These are phyloP conservation scores for Porcisia deanei DNA, from an alignment of 208 protist species.

Conservation along the genomic window DNA sequence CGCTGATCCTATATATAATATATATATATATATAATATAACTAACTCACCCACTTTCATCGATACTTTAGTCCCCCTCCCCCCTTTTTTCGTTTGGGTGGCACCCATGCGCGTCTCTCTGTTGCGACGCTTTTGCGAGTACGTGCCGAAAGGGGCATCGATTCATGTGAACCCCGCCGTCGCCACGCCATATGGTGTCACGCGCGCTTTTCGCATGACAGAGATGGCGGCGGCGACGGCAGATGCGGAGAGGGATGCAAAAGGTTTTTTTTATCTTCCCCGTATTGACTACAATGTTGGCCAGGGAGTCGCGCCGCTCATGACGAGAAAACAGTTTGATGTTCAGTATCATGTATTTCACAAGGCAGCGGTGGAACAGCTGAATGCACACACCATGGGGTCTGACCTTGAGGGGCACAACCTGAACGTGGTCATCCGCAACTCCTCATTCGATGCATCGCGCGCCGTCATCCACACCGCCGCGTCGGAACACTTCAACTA, in stretches of 20 bases:
- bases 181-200: slow-evolving; percentile 45
- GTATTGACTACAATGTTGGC: slow-evolving; percentile 62
- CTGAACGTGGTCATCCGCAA: slow-evolving; percentile 80
- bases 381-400: slow-evolving; percentile 76
- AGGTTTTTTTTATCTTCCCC: slow-evolving; percentile 76
- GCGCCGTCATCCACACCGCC: slow-evolving; percentile 63
- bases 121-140: slow-evolving; percentile 53
- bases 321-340: slow-evolving; percentile 65
- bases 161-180: neutral
- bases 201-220: slow-evolving; percentile 58
- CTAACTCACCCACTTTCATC: too few relatives aligned
- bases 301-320: slow-evolving; percentile 69
- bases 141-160: slow-evolving; percentile 55
- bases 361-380: slow-evolving; percentile 73
- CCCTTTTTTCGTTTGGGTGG: too few relatives aligned
- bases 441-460: slow-evolving; percentile 80
- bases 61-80: too few relatives aligned
- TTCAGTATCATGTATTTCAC: slow-evolving; percentile 85
- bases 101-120: slow-evolving; percentile 43
- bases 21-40: neutral
- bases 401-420: slow-evolving; percentile 80
- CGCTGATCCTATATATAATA: neutral
- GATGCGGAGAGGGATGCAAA: slow-evolving; percentile 48
- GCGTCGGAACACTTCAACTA: slow-evolving; percentile 91
- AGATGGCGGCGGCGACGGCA: slow-evolving; percentile 41